These are phyloP conservation scores for Chenopodium quinoa DNA, from an alignment of 148 eudicot species.

Conservation along the genomic window DNA sequence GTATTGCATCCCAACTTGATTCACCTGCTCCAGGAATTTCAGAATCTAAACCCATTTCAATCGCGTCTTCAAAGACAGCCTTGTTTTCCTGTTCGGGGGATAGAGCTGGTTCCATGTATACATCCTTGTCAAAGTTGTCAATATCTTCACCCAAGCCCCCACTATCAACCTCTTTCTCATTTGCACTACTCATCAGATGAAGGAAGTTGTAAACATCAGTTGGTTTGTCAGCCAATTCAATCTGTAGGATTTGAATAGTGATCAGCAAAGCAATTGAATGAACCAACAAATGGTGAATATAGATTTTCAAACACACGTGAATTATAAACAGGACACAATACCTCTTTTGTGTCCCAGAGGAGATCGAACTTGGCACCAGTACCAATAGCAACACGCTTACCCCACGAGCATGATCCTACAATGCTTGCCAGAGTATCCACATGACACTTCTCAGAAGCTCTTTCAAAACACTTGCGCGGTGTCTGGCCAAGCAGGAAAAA, in stretches of 20 bases:
- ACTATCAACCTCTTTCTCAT: constrained; percentile 38
- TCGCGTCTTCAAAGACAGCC: constrained; percentile 67
- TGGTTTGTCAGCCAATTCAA: constrained; percentile 39
- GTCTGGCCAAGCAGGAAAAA: constrained; percentile 39
- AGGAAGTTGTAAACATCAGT: constrained; percentile 74
- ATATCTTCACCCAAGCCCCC: constrained; percentile 76
- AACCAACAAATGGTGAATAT: neutral
- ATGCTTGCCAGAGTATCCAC: constrained; percentile 77
- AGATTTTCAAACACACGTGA: neutral
- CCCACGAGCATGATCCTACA: constrained; percentile 98
- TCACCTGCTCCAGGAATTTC: constrained; percentile 16
- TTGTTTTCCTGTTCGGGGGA: constrained; percentile 64
- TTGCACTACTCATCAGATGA: constrained; percentile 53
- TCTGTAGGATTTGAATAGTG: constrained; percentile 30
- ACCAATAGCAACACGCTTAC: constrained; percentile 92
- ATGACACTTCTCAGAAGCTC: constrained; percentile 92
- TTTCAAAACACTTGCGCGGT: constrained; percentile 88
- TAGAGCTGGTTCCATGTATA: constrained; percentile 42
- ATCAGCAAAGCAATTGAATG: constrained; percentile 14
- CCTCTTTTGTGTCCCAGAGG: constrained; percentile 82
- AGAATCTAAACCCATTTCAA: constrained; percentile 33
- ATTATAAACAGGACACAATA: constrained; percentile 13
- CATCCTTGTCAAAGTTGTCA: constrained; percentile 56
- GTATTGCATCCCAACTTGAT: constrained; percentile 35
- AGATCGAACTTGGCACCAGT: constrained; percentile 86